phyloP scores from a whole-genome alignment of 108 stramenopile genomes.

The Nannochloropsis salina region DNA sequence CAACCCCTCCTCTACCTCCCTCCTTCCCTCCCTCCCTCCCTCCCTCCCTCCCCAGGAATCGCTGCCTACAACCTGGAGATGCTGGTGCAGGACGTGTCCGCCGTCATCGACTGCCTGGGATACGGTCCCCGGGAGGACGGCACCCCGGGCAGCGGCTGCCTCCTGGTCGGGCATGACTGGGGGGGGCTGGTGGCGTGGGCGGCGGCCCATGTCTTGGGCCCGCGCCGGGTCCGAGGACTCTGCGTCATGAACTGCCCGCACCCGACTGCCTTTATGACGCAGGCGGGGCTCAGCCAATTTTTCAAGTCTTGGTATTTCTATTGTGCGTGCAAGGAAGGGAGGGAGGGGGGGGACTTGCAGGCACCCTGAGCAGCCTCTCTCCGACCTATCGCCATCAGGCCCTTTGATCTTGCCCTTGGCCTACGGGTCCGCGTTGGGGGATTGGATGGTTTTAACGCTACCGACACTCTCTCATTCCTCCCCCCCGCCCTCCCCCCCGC shows the following conservation, averaged over 20 bases:
- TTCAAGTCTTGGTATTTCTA: not conserved
- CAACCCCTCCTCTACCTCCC: no score
- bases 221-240: constrained; percentile 28
- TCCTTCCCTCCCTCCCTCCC: constrained; percentile 9
- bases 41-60: not conserved
- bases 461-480: not conserved
- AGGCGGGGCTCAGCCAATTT: constrained; percentile 23
- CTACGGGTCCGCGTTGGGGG: no score
- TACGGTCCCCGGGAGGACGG: constrained; percentile 20
- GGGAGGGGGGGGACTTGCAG: constrained; percentile 21
- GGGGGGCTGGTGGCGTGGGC: constrained; percentile 39
- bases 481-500: not conserved
- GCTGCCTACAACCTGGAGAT: constrained; percentile 24
- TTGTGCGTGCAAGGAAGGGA: constrained; percentile 25
- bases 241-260: constrained; percentile 31
- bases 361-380: constrained; percentile 8
- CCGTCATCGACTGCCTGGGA: constrained; percentile 31
- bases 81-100: constrained; percentile 35
- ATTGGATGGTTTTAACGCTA: no score
- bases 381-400: not conserved
- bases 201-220: constrained; percentile 33
- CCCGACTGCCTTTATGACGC: constrained; percentile 2
- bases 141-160: not conserved
- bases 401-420: no score
- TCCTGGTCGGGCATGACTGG: constrained; percentile 49